phyloP scores from a whole-genome alignment of 805 yeast species.

The Candida insectorum region DNA sequence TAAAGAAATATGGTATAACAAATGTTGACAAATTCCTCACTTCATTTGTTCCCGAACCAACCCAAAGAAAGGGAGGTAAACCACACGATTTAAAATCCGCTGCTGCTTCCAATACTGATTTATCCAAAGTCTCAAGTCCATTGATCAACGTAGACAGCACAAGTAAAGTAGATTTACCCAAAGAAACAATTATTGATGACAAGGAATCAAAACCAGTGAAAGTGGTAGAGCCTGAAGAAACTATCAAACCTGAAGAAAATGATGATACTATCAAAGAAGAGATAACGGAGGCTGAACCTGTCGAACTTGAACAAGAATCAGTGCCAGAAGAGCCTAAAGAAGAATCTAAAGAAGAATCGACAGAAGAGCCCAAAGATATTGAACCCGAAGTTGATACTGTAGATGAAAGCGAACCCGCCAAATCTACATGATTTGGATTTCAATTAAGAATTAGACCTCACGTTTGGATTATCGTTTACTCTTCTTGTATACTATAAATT shows the following conservation, averaged over 20 bases:
- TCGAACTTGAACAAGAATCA: conserved; percentile 1
- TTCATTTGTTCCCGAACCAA: conserved; percentile 29
- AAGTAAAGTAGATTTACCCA: conserved; percentile 29
- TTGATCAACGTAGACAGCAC: conserved; percentile 26
- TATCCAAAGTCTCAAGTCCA: conserved; percentile 14
- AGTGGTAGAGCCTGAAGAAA: conserved; percentile 4
- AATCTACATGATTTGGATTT: too few relatives aligned
- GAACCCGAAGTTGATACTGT: conserved; percentile 1
- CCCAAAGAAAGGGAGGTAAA: conserved; percentile 2
- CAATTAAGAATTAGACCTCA: too few relatives aligned
- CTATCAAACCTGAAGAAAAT: neutral
- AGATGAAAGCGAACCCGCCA: neutral
- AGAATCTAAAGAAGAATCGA: conserved; percentile 2
- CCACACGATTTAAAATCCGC: conserved; percentile 10
- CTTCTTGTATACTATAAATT: too few relatives aligned
- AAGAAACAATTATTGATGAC: conserved; percentile 42
- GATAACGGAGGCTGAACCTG: conserved; percentile 1
- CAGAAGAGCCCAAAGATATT: conserved; percentile 5
- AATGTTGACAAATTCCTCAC: conserved; percentile 33
- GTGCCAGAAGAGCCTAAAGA: conserved; percentile 4
- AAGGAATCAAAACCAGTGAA: conserved; percentile 6
- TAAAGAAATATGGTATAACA: conserved; percentile 37
- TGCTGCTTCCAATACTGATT: conserved; percentile 10
- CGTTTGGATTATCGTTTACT: too few relatives aligned
- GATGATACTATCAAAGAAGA: neutral